A percentile compares a stretch with the other conserved stretches of the same genome.
Evolutionary conservation across 2,329 filamentous ascomycete genomes (phyloP).

Genomic region (Epichloe uncinata): DNA sequence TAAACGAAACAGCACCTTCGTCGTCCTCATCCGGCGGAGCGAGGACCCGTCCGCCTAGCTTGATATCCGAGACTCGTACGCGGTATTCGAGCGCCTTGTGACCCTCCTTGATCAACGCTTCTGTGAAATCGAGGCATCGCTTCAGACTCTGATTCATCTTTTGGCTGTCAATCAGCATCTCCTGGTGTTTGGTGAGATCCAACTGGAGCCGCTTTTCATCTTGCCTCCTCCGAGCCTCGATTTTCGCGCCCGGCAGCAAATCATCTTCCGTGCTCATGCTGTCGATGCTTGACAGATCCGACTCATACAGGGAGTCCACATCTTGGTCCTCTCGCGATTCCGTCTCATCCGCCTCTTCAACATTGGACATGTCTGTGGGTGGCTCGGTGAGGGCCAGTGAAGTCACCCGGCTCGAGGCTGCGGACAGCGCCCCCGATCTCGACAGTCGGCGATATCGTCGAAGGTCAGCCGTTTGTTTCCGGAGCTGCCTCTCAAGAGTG

Average conservation of each 20-base stretch:
- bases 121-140: slow-evolving; percentile 77
- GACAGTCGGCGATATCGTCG: slow-evolving; percentile 78
- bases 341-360: slow-evolving; percentile 31
- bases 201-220: slow-evolving; percentile 76
- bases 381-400: slow-evolving; percentile 30
- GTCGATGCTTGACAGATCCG: slow-evolving; percentile 31
- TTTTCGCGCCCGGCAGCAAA: slow-evolving; percentile 27
- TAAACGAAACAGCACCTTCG: slow-evolving; percentile 15
- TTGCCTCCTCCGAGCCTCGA: slow-evolving; percentile 39
- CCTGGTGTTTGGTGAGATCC: slow-evolving; percentile 78
- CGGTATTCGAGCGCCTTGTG: slow-evolving; percentile 76
- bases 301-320: slow-evolving; percentile 40
- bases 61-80: slow-evolving; percentile 65
- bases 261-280: slow-evolving; percentile 16
- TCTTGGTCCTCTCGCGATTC: slow-evolving; percentile 17
- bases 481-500: slow-evolving; percentile 78
- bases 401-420: slow-evolving; percentile 30
- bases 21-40: slow-evolving; percentile 50
- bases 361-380: slow-evolving; percentile 34
- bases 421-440: slow-evolving; percentile 61
- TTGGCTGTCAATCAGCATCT: slow-evolving; percentile 78
- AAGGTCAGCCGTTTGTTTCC: slow-evolving; percentile 81
- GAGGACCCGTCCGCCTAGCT: slow-evolving; percentile 69
- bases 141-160: slow-evolving; percentile 93
- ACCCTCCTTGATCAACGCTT: slow-evolving; percentile 79